Evolutionary conservation across 306 rosid genomes (phyloP).

Genomic region (Malus asiatica): DNA sequence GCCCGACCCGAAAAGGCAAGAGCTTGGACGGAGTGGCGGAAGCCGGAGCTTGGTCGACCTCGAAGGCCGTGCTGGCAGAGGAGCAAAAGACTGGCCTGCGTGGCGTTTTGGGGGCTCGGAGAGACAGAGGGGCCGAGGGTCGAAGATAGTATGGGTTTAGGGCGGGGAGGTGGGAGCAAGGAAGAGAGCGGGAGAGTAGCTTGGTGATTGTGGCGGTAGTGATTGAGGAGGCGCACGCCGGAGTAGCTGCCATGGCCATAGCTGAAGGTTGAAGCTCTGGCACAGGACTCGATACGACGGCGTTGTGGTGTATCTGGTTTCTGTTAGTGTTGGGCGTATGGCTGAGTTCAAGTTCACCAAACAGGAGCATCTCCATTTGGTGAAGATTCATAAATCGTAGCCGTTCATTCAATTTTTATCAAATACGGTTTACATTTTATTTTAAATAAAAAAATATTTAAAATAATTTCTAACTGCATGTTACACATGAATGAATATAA

Average conservation of each 20-base stretch:
- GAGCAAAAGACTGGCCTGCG: conserved; percentile 18
- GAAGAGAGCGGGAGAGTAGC: conserved; percentile 23
- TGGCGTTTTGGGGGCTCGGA: conserved; percentile 14
- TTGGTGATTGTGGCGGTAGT: conserved; percentile 12
- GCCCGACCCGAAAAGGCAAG: conserved; percentile 86
- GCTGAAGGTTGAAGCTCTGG: background rate
- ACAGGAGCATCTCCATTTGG: too few species aligned
- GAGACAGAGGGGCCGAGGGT: background rate
- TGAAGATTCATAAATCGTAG: accelerated
- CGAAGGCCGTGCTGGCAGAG: conserved; percentile 35
- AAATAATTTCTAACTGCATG: accelerated
- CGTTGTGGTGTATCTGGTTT: background rate
- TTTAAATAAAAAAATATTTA: too few species aligned
- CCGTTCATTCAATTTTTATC: accelerated
- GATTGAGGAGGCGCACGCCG: conserved; percentile 27
- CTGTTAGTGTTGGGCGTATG: background rate
- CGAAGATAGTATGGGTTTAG: background rate
- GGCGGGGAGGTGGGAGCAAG: conserved; percentile 11
- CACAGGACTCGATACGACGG: background rate
- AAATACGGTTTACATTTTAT: too few species aligned
- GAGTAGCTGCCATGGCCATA: conserved; percentile 36
- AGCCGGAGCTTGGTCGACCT: conserved; percentile 17
- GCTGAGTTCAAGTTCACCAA: too few species aligned
- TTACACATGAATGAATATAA: accelerated
- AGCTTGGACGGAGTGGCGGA: conserved; percentile 43